Percentiles rank a stretch among this genome's conserved stretches.
Conservation (phyloP, 2,329 filamentous ascomycete species). For the Ascochyta fabae region DNA sequence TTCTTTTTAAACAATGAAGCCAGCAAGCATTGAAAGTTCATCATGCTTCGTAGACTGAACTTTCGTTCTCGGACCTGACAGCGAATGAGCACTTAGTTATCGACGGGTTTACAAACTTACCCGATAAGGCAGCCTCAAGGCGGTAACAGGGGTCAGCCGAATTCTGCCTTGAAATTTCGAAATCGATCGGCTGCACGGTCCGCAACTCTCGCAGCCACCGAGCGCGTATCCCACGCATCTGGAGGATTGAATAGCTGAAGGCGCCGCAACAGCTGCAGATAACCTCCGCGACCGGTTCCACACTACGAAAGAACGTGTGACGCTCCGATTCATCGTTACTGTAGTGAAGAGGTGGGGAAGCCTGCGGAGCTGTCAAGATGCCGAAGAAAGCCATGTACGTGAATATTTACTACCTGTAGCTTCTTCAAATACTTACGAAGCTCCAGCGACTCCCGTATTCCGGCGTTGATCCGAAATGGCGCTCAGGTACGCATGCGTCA, state of each 20-base stretch:
- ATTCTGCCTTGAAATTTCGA: conserved; percentile 19
- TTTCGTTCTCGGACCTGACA: no score
- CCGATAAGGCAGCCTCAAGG: neutral
- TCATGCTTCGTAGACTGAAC: no score
- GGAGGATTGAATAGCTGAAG: conserved; percentile 8
- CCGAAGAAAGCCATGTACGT: conserved; percentile 50
- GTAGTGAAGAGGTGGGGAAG: conserved; percentile 38
- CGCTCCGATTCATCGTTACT: neutral
- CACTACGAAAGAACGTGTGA: neutral
- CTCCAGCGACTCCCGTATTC: conserved; percentile 47
- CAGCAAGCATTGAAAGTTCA: no score
- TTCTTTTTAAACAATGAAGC: no score
- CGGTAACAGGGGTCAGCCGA: conserved; percentile 6
- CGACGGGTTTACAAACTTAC: neutral
- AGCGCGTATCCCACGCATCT: conserved; percentile 5
- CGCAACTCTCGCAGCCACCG: conserved; percentile 15
- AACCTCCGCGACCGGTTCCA: conserved; percentile 6
- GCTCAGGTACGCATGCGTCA: conserved; percentile 37
- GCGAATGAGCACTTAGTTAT: neutral
- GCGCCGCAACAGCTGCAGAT: neutral
- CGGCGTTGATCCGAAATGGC: conserved; percentile 50
- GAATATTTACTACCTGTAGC: neutral
- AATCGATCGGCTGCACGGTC: conserved; percentile 22
- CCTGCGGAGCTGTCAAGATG: conserved; percentile 44
- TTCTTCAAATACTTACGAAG: conserved; percentile 19